Base-by-base conservation (phyloP, 2,329 filamentous ascomycete genomes). In the Verticillium alfalfae region DNA sequence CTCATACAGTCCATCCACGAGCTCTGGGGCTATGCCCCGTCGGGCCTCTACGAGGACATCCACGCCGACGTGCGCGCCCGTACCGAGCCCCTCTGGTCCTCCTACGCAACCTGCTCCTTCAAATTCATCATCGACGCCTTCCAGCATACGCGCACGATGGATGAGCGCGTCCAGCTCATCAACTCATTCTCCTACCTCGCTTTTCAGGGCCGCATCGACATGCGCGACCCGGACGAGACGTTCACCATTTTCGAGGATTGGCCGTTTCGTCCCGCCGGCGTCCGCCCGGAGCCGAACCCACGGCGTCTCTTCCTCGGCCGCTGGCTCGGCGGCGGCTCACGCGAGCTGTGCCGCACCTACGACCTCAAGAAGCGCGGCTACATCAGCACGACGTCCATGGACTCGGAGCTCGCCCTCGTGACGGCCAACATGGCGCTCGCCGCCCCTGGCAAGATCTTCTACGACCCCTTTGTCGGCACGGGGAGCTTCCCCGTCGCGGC, bases 331-430 rank as follows among this genome's bases (percentile, higher is more conserved):
- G 78, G 78, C 13, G 88, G 90, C 2, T 84, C 84, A 3, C 84
- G 94, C 55, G 85, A 90, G 60, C 80, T 88, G 5, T 82, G 91
- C 37, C 79, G 84, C 39, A 89, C 84, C 31, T 96, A 93, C 70
- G 93, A 97, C 72, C 82, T 99, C 26, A 99, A 99, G 81, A 97
- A 96, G 76, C 82, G 95, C 34, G 84, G 84, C 45, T 99, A 99
- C 72, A 98, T 99, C 69, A 92, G 90, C 67, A 98, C 94, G 0
- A 99, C 95, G 0, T 95, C 91, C 56, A 98, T 99, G 95, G 95
- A 99, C 72, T 91, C 94, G 0, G 95, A 98, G 73, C 82, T 99
- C 54, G 91, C 93, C 13, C 83, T 99, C 1, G 80, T 99, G 26
- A 97, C 93, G 0, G 95, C 94, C 1, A 99, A 98, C 70, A 87